Conservation (phyloP, 495 filamentous ascomycete species). For the Haplographium delicatum region DNA sequence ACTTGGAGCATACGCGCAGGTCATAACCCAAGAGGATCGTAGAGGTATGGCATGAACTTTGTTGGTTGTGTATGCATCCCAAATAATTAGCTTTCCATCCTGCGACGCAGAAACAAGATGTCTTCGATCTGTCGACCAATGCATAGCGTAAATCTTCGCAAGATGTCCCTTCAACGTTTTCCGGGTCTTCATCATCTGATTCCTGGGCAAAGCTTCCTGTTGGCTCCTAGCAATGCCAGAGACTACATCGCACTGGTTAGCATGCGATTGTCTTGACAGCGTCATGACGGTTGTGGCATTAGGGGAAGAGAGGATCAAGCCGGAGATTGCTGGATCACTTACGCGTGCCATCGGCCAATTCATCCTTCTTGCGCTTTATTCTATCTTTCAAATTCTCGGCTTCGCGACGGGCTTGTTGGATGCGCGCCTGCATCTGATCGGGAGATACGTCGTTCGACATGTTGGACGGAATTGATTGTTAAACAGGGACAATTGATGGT, state of each 20-base stretch:
- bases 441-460: slow-evolving; percentile 52
- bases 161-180: slow-evolving; percentile 95
- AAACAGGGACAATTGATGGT: slow-evolving; percentile 4
- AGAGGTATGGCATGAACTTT: slow-evolving; percentile 99
- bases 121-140: slow-evolving; percentile 98
- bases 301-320: not conserved
- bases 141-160: slow-evolving; percentile 99
- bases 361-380: slow-evolving; percentile 99
- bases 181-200: slow-evolving; percentile 88
- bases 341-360: slow-evolving; percentile 95
- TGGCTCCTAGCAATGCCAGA: slow-evolving; percentile 84
- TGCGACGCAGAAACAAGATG: slow-evolving; percentile 98
- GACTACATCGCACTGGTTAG: slow-evolving; percentile 52
- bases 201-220: slow-evolving; percentile 83
- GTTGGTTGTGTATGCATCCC: slow-evolving; percentile 99
- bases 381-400: slow-evolving; percentile 96
- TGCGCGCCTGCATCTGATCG: slow-evolving; percentile 66
- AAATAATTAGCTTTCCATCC: slow-evolving; percentile 99
- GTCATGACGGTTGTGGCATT: not conserved
- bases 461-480: slow-evolving; percentile 9
- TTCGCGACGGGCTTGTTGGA: slow-evolving; percentile 94
- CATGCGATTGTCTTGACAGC: not conserved
- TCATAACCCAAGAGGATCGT: slow-evolving; percentile 99
- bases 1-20: slow-evolving; percentile 96
- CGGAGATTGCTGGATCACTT: slow-evolving; percentile 38